Evolutionary conservation across 2,329 filamentous ascomycete genomes (phyloP).

Genomic region (Xylaria sp.): DNA sequence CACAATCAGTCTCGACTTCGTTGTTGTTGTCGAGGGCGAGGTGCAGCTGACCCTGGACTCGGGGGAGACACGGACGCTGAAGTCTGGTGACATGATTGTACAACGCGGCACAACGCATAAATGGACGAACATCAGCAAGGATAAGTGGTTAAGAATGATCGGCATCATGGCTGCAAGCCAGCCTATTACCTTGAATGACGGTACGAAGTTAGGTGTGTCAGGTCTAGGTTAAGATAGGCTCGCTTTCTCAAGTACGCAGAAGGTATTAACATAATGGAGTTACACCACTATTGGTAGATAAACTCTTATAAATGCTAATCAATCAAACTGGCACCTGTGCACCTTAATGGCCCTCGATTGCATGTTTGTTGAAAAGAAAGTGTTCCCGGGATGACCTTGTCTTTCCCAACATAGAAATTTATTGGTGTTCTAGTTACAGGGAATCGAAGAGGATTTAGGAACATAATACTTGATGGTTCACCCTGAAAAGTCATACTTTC

Average conservation of each 20-base stretch:
- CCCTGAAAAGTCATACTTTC: too few species aligned
- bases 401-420: too few species aligned
- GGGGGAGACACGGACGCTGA: constrained; percentile 30
- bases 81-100: constrained; percentile 20
- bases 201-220: constrained; percentile 4
- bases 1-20: constrained; percentile 33
- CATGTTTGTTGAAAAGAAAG: too few species aligned
- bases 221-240: constrained; percentile 1
- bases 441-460: too few species aligned
- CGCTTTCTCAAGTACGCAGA: not conserved
- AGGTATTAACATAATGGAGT: not conserved
- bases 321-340: too few species aligned
- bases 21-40: constrained; percentile 34
- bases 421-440: too few species aligned
- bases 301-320: not conserved
- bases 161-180: not conserved
- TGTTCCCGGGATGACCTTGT: too few species aligned
- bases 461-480: too few species aligned
- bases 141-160: constrained; percentile 12
- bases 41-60: constrained; percentile 32
- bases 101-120: constrained; percentile 13
- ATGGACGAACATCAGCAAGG: constrained; percentile 13
- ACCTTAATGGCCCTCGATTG: too few species aligned
- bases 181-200: constrained; percentile 15
- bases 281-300: not conserved